phyloP scores from a whole-genome alignment of 202 grass and related monocot species.

The Setaria italica region DNA sequence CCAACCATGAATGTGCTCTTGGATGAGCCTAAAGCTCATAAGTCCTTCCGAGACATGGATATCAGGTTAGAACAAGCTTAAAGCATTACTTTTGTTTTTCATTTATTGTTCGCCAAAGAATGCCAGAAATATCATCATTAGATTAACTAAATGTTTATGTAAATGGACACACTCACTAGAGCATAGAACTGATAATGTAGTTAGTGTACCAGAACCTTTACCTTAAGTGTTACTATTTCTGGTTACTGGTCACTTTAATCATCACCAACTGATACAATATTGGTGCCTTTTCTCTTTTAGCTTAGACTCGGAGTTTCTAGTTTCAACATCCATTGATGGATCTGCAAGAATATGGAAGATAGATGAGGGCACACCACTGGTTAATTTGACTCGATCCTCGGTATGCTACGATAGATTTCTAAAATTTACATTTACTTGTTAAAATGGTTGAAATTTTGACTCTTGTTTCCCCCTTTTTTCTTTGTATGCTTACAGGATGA shows the following conservation, averaged over 20 bases:
- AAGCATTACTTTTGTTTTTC: neutral
- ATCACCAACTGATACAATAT: slow-evolving; percentile 29
- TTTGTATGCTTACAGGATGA: slow-evolving; percentile 67
- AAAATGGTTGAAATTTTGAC: slow-evolving; percentile 22
- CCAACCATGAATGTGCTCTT: slow-evolving; percentile 82
- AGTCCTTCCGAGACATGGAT: slow-evolving; percentile 96
- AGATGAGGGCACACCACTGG: slow-evolving; percentile 77
- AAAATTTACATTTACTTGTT: neutral
- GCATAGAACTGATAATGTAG: neutral
- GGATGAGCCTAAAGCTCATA: slow-evolving; percentile 97
- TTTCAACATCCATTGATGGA: slow-evolving; percentile 92
- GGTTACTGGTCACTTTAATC: slow-evolving; percentile 19
- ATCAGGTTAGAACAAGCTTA: slow-evolving; percentile 70
- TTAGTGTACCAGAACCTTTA: neutral
- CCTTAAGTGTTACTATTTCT: neutral
- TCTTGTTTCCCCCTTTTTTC: neutral
- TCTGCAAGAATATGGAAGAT: slow-evolving; percentile 99
- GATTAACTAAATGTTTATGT: slow-evolving; percentile 20
- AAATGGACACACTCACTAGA: slow-evolving; percentile 33
- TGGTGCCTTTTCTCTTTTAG: slow-evolving; percentile 57
- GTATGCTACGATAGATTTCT: slow-evolving; percentile 52
- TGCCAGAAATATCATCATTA: neutral
- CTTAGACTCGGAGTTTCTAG: slow-evolving; percentile 98
- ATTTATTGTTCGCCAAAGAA: slow-evolving; percentile 17
- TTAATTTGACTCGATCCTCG: slow-evolving; percentile 77